These are phyloP conservation scores for Podospora didyma DNA, from an alignment of 495 filamentous ascomycete species.

Conservation along the genomic window DNA sequence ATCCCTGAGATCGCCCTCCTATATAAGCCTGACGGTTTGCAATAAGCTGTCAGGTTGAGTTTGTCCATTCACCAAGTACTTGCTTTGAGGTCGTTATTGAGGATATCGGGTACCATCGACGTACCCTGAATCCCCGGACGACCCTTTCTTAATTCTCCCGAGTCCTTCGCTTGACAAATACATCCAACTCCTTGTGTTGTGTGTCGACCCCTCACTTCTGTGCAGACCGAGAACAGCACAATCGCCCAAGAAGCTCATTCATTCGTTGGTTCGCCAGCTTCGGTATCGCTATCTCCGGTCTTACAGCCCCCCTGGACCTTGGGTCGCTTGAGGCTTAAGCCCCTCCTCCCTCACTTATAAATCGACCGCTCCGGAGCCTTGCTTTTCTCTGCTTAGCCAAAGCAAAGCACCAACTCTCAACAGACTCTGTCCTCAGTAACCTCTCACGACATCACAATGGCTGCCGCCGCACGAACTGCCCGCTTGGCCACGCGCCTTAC, in stretches of 20 bases:
- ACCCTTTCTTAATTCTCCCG: slow-evolving; percentile 4
- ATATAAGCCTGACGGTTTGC: slow-evolving; percentile 26
- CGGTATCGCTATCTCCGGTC: background rate
- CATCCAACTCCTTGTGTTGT: background rate
- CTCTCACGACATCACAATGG: slow-evolving; percentile 31
- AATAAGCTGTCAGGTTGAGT: slow-evolving; percentile 14
- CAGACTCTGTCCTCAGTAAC: too few relatives aligned
- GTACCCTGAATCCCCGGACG: slow-evolving; percentile 22
- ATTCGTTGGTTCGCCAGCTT: background rate
- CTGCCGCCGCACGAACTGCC: slow-evolving; percentile 31
- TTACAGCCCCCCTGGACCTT: background rate
- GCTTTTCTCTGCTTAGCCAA: too few relatives aligned
- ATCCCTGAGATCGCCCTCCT: slow-evolving; percentile 6
- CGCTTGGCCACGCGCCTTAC: slow-evolving; percentile 31
- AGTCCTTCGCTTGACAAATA: background rate
- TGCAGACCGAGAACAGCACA: slow-evolving; percentile 1
- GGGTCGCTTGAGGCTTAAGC: background rate
- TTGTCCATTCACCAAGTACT: slow-evolving; percentile 16
- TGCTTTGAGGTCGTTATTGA: slow-evolving; percentile 40
- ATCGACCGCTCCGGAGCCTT: too few relatives aligned
- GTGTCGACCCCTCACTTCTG: background rate
- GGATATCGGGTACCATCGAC: slow-evolving; percentile 31
- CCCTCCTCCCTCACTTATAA: background rate
- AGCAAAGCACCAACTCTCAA: background rate
- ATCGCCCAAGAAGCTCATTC: background rate